Conservation (phyloP, 2,329 filamentous ascomycete species). For the Scortechinia acanthostroma region DNA sequence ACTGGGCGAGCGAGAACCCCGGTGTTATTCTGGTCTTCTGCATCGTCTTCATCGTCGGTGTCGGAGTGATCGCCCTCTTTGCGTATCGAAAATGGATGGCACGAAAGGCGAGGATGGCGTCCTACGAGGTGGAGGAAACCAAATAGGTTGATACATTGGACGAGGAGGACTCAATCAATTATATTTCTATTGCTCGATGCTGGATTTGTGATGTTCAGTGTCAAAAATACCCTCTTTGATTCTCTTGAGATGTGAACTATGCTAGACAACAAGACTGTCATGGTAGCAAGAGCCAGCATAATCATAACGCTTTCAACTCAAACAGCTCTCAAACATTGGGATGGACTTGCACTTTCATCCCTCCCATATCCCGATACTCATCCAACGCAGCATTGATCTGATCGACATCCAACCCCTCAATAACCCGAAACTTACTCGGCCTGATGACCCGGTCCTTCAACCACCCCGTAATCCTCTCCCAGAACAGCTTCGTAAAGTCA, state of each 20-base stretch:
- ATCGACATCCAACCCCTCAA: neutral
- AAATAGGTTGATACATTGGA: too few species aligned
- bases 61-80: slow-evolving; percentile 18
- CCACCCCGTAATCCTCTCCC: neutral
- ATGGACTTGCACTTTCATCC: too few species aligned
- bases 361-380: too few species aligned
- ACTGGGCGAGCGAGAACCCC: slow-evolving; percentile 26
- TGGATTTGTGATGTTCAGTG: too few species aligned
- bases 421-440: neutral
- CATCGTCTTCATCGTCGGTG: slow-evolving; percentile 30
- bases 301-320: too few species aligned
- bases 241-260: too few species aligned
- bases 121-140: neutral
- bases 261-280: too few species aligned
- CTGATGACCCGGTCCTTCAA: neutral
- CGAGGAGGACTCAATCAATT: too few species aligned
- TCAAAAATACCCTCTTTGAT: too few species aligned
- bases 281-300: too few species aligned
- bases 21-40: slow-evolving; percentile 34
- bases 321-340: too few species aligned
- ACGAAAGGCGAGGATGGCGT: slow-evolving; percentile 20
- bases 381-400: neutral
- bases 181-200: too few species aligned
- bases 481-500: neutral
- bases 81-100: slow-evolving; percentile 19